Percentiles rank a stretch among this genome's conserved stretches.
Evolutionary conservation across 495 filamentous ascomycete genomes (phyloP).

Genomic region (Penicillium salamii): DNA sequence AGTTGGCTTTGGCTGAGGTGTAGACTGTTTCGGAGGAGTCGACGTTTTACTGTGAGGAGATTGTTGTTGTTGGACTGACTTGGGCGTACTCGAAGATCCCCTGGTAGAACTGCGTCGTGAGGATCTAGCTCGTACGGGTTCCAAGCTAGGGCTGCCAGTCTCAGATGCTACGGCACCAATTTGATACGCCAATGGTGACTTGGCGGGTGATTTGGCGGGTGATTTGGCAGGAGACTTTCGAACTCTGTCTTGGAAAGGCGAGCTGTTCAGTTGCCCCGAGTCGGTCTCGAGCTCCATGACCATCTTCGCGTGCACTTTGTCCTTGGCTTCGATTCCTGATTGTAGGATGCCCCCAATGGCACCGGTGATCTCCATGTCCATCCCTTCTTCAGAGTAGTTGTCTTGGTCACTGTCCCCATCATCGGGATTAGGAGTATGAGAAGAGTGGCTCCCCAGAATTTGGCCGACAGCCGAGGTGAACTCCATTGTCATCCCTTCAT

Average conservation of each 20-base stretch:
- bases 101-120: conserved; percentile 49
- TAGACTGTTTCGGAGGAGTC: conserved; percentile 50
- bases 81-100: conserved; percentile 45
- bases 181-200: conserved; percentile 29
- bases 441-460: conserved; percentile 46
- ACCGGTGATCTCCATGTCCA: conserved; percentile 71
- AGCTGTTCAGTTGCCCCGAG: conserved; percentile 50
- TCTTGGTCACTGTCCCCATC: conserved; percentile 33
- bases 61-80: conserved; percentile 25
- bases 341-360: conserved; percentile 67
- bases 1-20: conserved; percentile 48
- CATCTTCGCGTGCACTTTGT: conserved; percentile 51
- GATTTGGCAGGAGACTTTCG: conserved; percentile 27
- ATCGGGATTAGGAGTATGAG: conserved; percentile 23
- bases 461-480: conserved; percentile 72
- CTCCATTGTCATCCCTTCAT: conserved; percentile 79
- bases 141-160: conserved; percentile 57
- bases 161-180: conserved; percentile 52
- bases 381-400: conserved; percentile 40
- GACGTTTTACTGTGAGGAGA: conserved; percentile 45
- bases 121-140: conserved; percentile 51
- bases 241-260: conserved; percentile 48
- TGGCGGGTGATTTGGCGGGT: conserved; percentile 24
- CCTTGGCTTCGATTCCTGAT: conserved; percentile 31
- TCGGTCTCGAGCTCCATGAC: conserved; percentile 60